These are phyloP conservation scores for Dendrobium chrysotoxum DNA, from an alignment of 106 monocot species.

Conservation along the genomic window DNA sequence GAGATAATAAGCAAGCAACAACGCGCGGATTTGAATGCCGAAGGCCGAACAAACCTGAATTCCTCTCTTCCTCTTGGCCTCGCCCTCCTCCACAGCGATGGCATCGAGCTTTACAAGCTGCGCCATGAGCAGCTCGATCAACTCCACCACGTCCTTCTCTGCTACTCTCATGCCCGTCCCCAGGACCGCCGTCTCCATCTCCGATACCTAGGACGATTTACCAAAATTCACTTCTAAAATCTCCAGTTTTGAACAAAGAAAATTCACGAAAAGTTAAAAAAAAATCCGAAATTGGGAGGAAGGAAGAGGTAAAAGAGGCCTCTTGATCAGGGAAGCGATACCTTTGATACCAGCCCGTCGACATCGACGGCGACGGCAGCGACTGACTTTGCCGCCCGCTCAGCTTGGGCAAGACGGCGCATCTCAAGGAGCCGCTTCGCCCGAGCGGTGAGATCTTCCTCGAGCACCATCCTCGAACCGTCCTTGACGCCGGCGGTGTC, in stretches of 20 bases:
- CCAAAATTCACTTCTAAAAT: not conserved
- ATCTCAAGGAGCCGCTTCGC: constrained; percentile 60
- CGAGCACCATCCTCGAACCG: constrained; percentile 56
- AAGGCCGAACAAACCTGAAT: not conserved
- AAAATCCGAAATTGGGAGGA: not conserved
- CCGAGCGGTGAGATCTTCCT: constrained; percentile 56
- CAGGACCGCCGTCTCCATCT: constrained; percentile 5
- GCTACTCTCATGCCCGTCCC: not conserved
- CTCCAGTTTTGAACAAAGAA: too few species aligned
- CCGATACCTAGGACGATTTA: not conserved
- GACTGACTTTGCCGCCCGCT: constrained; percentile 47
- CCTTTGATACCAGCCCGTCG: constrained; percentile 61
- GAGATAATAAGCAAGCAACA: not conserved
- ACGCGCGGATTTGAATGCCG: not conserved
- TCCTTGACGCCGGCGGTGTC: constrained; percentile 77
- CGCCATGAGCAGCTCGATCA: constrained; percentile 5
- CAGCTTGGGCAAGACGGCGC: constrained; percentile 38
- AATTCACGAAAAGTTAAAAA: too few species aligned
- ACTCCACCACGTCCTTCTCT: constrained; percentile 1
- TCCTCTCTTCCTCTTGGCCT: not conserved
- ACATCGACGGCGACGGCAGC: constrained; percentile 34
- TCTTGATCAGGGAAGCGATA: not conserved
- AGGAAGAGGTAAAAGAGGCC: not conserved
- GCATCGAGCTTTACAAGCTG: constrained; percentile 1
- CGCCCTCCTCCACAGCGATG: not conserved